These are phyloP conservation scores for Malus hybrid DNA, from an alignment of 331 rosid genomes.

Conservation along the genomic window DNA sequence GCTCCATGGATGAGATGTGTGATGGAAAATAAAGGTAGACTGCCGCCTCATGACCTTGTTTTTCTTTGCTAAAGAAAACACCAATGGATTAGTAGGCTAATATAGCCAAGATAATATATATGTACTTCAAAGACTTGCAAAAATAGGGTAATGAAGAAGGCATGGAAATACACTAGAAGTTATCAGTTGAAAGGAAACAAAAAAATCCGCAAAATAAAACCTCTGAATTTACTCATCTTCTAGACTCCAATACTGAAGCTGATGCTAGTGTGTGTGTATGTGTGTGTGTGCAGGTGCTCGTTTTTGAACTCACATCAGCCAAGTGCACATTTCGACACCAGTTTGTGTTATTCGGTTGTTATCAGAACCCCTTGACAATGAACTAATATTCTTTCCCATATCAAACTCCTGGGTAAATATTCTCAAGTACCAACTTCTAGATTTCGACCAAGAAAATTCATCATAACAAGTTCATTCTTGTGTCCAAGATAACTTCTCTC, in stretches of 20 bases:
- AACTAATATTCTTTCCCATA: not conserved
- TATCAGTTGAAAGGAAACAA: not conserved
- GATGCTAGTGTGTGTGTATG: not conserved
- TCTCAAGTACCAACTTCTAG: not conserved
- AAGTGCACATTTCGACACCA: not conserved
- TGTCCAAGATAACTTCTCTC: not conserved
- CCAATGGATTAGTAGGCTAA: not conserved
- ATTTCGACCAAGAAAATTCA: too few species aligned
- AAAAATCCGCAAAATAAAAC: not conserved
- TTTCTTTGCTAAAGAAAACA: constrained; percentile 44
- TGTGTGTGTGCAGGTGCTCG: too few species aligned
- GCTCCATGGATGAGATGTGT: constrained; percentile 98
- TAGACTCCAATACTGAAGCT: not conserved
- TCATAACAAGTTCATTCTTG: not conserved
- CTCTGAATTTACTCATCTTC: not conserved
- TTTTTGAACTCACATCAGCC: not conserved
- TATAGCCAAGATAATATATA: not conserved
- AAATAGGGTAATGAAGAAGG: not conserved
- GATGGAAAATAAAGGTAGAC: constrained; percentile 82
- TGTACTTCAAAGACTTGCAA: not conserved
- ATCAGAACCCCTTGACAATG: not conserved
- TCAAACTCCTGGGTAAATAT: not conserved
- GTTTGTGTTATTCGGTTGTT: not conserved
- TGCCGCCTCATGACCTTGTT: constrained; percentile 85
- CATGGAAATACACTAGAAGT: not conserved